Evolutionary conservation across 2,329 filamentous ascomycete species (phyloP).

Genomic region (Passalora sequoiae): DNA sequence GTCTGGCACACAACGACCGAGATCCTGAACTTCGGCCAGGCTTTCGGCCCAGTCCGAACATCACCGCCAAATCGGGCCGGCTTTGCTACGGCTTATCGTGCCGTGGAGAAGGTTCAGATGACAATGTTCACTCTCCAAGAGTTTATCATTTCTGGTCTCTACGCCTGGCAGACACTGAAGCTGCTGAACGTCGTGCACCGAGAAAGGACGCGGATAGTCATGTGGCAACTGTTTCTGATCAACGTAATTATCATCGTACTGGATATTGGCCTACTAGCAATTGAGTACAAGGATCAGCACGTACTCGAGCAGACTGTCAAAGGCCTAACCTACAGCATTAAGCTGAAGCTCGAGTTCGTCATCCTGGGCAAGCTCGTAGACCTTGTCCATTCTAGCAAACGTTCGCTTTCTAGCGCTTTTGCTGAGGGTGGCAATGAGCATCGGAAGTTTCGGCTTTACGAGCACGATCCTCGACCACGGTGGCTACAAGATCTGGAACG

Average conservation of each 20-base stretch:
- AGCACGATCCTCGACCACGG: background rate
- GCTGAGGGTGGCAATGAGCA: background rate
- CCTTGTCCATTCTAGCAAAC: background rate
- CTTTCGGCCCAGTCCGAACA: background rate
- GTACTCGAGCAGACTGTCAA: constrained; percentile 3
- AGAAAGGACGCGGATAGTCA: background rate
- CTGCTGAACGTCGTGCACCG: background rate
- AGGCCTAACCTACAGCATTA: constrained; percentile 1
- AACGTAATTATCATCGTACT: background rate
- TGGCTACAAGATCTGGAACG: background rate
- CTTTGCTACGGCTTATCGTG: background rate
- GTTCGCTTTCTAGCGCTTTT: background rate
- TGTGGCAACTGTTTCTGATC: constrained; percentile 1
- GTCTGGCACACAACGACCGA: constrained; percentile 2
- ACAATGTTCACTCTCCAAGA: background rate
- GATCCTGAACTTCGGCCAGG: constrained; percentile 3
- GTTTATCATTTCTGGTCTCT: constrained; percentile 2
- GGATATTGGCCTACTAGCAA: constrained; percentile 1
- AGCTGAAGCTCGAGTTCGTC: constrained; percentile 2
- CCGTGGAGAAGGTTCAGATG: constrained; percentile 1
- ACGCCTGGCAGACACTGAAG: constrained; percentile 2
- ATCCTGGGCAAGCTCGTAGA: background rate
- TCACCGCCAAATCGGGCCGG: background rate
- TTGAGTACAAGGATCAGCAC: constrained; percentile 3
- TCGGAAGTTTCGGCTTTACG: too few relatives aligned